These are phyloP conservation scores for Trichoderma atrobrunneum DNA, from an alignment of 2,329 filamentous ascomycete species.

Conservation along the genomic window DNA sequence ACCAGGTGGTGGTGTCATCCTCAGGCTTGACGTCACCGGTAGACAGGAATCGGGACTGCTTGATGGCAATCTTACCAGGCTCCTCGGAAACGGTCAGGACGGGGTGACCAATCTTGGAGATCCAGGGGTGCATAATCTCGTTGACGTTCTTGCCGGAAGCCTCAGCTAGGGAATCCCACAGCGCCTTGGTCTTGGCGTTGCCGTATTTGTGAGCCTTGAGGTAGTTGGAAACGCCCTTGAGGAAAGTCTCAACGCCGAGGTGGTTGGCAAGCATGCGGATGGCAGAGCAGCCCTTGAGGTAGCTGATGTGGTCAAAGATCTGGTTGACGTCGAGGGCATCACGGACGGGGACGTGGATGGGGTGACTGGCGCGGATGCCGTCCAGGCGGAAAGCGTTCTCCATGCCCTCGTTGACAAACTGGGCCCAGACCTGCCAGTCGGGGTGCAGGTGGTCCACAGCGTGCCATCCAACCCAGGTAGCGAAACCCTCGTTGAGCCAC, in stretches of 20 bases:
- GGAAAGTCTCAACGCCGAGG: slow-evolving; percentile 81
- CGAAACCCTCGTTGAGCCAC: slow-evolving; percentile 95
- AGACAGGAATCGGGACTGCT: slow-evolving; percentile 85
- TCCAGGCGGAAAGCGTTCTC: slow-evolving; percentile 90
- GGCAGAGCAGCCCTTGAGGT: slow-evolving; percentile 92
- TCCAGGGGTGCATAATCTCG: slow-evolving; percentile 90
- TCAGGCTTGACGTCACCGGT: slow-evolving; percentile 87
- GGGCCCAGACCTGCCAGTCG: slow-evolving; percentile 96
- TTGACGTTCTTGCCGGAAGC: slow-evolving; percentile 85
- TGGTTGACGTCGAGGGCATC: slow-evolving; percentile 96
- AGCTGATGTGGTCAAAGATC: slow-evolving; percentile 96
- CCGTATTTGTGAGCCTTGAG: slow-evolving; percentile 84
- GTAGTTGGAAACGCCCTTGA: slow-evolving; percentile 86
- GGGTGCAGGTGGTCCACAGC: slow-evolving; percentile 89
- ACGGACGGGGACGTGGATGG: slow-evolving; percentile 91
- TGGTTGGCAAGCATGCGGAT: slow-evolving; percentile 95
- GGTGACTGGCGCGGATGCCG: slow-evolving; percentile 84
- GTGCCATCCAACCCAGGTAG: slow-evolving; percentile 97
- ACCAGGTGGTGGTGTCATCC: slow-evolving; percentile 92
- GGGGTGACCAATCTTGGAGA: slow-evolving; percentile 91
- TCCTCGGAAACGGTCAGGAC: slow-evolving; percentile 84
- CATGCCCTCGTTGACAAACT: slow-evolving; percentile 94
- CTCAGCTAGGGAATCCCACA: slow-evolving; percentile 85
- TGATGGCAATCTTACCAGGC: slow-evolving; percentile 74
- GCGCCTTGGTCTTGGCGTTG: slow-evolving; percentile 85